Evolutionary conservation across 495 filamentous ascomycete genomes (phyloP).

Genomic region (Sphaerosporella brunnea): DNA sequence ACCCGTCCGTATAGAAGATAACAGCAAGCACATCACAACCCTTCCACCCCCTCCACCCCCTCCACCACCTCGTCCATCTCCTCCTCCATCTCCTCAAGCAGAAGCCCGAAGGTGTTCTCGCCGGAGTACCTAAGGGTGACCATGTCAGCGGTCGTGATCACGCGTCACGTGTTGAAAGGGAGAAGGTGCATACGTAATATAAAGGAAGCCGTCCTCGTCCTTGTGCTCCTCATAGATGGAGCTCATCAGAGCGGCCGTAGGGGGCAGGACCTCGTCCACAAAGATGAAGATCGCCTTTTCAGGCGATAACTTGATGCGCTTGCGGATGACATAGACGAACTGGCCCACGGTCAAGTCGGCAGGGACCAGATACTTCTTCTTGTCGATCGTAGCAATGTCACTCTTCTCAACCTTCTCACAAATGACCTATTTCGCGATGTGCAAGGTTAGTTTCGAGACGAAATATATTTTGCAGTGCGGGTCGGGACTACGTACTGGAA

Average conservation of each 20-base stretch:
- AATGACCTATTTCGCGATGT: slow-evolving; percentile 51
- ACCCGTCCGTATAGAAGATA: not conserved
- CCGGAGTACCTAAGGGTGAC: slow-evolving; percentile 78
- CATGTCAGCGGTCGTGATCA: slow-evolving; percentile 8
- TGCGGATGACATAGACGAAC: slow-evolving; percentile 99
- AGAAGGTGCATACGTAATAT: slow-evolving; percentile 45
- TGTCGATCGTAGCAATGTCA: slow-evolving; percentile 99
- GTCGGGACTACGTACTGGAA: slow-evolving; percentile 67
- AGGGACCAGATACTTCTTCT: slow-evolving; percentile 99
- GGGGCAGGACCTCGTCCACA: slow-evolving; percentile 94
- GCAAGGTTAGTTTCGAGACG: not conserved
- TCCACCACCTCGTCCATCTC: too few relatives aligned
- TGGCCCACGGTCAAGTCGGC: slow-evolving; percentile 96
- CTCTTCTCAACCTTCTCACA: slow-evolving; percentile 99
- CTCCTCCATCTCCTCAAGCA: too few relatives aligned
- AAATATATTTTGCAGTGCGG: too few relatives aligned
- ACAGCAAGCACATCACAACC: slow-evolving; percentile 18
- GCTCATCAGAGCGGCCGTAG: slow-evolving; percentile 95
- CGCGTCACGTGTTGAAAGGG: not conserved
- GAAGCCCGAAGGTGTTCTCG: slow-evolving; percentile 99
- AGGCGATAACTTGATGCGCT: slow-evolving; percentile 97
- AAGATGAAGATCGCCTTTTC: slow-evolving; percentile 99
- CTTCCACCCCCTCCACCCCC: too few relatives aligned
- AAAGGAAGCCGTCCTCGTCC: slow-evolving; percentile 43
- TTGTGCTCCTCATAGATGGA: slow-evolving; percentile 99